Conservation (phyloP, 805 yeast genomes). For the Cyberlindnera sargentensis region DNA sequence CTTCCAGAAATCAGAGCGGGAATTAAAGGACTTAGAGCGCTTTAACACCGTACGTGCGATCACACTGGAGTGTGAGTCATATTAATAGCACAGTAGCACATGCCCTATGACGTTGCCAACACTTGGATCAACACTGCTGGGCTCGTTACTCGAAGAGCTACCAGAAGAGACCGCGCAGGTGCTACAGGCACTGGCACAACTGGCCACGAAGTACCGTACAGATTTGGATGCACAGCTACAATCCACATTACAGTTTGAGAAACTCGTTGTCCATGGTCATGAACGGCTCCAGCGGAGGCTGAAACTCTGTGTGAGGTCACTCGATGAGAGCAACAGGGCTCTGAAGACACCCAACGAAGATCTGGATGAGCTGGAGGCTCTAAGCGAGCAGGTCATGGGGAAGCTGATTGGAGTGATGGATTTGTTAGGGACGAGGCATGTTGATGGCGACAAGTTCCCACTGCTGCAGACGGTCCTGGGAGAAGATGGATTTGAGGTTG, state of each 20-base stretch:
- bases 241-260: conserved; percentile 5
- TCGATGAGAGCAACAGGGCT: conserved; percentile 4
- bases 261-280: conserved; percentile 5
- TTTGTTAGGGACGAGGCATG: background rate
- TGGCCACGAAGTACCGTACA: conserved; percentile 5
- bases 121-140: conserved; percentile 7
- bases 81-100: background rate
- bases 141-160: conserved; percentile 5
- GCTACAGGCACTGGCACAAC: conserved; percentile 1
- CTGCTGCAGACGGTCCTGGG: conserved; percentile 7
- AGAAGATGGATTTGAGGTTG: conserved; percentile 9
- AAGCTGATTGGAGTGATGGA: conserved; percentile 6
- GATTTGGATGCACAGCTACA: conserved; percentile 9
- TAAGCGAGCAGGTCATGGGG: conserved; percentile 10
- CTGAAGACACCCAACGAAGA: background rate
- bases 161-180: conserved; percentile 11
- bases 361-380: conserved; percentile 3
- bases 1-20: no score
- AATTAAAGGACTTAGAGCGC: no score
- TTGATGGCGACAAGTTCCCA: conserved; percentile 10
- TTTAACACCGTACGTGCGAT: no score
- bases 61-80: no score
- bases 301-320: conserved; percentile 3
- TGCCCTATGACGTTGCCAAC: conserved; percentile 4
- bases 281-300: conserved; percentile 7